Evolutionary conservation across 2,329 filamentous ascomycete species (phyloP), one percentile per base, ranked within the genome.

Genomic region (Bipolaris oryzae): DNA sequence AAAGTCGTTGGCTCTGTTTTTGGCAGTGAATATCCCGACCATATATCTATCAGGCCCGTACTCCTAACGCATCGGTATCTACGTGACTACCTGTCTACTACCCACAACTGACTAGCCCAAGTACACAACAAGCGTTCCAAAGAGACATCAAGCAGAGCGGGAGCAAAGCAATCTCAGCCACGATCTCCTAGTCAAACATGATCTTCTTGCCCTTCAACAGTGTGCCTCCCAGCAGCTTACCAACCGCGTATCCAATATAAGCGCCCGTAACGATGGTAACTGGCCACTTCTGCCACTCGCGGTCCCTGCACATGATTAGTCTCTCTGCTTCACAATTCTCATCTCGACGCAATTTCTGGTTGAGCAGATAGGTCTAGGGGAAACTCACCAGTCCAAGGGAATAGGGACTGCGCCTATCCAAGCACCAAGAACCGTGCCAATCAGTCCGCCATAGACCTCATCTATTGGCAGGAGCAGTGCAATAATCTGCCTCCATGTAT

Each of bases 231-330:
- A 87, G 62, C 53, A 86, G 69, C 72, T 89, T 88, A 1, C 92
- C 92, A 11, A 91, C 63, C 1, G 86, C 81, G 75, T 90, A 92
- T 1, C 95, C 95, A 5, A 86, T 77, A 76, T 96, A 98, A 16
- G 90, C 82, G 2, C 95, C 95, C 1, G 85, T 87, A 4, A 98
- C 78, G 56, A 99, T 90, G 0, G 95, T 99, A 45, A 98, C 89
- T 0, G 95, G 95, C 90, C 94, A 99, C 76, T 89, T 91, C 84
- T 99, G 95, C 95, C 95, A 99, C 67, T 96, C 92, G n/a, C 95
- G 87, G 75, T 99, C 95, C 84, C 82, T 84, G 61, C 3, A 34
- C 9, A 18, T n/a, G 31, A n/a, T 43, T 38, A 55, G 39, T 44
- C 44, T 53, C 44, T 16, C 15, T 0, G 18, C 2, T 1, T 39